Base-by-base conservation (phyloP, 164 flowering plant genomes). In the Piper longum region DNA sequence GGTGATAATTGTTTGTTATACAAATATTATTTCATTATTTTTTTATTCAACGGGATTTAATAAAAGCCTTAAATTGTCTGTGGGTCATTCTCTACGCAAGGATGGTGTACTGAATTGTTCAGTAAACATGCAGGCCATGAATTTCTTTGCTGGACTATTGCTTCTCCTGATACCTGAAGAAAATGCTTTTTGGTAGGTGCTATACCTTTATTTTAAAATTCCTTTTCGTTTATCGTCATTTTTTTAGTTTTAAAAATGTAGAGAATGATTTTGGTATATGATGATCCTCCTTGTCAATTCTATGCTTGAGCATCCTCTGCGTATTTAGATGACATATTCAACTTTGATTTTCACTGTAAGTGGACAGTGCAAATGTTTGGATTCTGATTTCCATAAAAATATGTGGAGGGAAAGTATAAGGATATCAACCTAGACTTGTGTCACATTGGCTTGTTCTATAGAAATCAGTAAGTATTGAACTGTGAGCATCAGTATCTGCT, bases 121-220 rank as follows among this genome's bases (percentile, higher is more conserved):
- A 9, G 52, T 48, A 14, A 12, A 56, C 52, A 43, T 77, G 81
- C 88, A 95, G 99, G 99, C 99, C 54, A 95, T 95, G 99, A 95
- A 95, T 78, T 95, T 91, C 77, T 95, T 95, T 78, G 99, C 99
- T 66, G 97, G 91, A 59, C 73, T 95, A 62, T 75, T 93, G 64
- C 74, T 93, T 41, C 88, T 93, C 64, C 77, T 93, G 64, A 93
- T 93, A 97, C 96, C 96, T 6, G 99, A 93, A 74, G 99, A 93
- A 79, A 93, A 88, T 87, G 99, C 99, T 63, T 93, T 93, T 69
- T 90, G 97, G 99, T 93, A 78, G 73, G 87, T 48, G 7, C 45
- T 36, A 16, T 59, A 61, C 62, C 19, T 56, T 57, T 5, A 8
- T 48, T 48, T 48, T 48, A 2, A 14, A 8, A 12, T 9, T 48